Evolutionary conservation across 2,329 filamentous ascomycete species (phyloP).

Genomic region (Septoria petroselini): DNA sequence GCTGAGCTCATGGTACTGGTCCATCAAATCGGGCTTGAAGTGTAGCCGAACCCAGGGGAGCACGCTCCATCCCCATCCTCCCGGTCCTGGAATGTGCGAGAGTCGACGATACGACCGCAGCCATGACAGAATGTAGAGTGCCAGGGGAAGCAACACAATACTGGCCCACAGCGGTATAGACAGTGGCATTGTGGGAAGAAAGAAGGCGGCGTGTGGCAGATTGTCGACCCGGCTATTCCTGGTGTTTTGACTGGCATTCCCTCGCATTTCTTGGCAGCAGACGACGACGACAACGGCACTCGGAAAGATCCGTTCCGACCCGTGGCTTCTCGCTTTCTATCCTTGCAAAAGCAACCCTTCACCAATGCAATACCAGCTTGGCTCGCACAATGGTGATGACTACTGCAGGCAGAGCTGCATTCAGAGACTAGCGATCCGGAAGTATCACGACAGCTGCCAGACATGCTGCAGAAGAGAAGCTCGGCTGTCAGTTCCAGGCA

Average conservation of each 20-base stretch:
- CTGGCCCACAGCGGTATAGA: not conserved
- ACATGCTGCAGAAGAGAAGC: not conserved
- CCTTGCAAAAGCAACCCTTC: too few relatives aligned
- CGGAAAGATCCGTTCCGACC: not conserved
- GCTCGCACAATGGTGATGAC: too few relatives aligned
- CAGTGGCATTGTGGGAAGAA: not conserved
- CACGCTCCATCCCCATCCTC: conserved; percentile 5
- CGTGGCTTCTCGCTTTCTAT: not conserved
- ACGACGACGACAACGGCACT: not conserved
- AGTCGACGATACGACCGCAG: conserved; percentile 5
- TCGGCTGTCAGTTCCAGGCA: not conserved
- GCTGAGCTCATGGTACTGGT: conserved; percentile 7
- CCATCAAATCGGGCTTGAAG: conserved; percentile 1
- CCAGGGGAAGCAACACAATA: not conserved
- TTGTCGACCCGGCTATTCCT: not conserved
- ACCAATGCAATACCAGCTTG: too few relatives aligned
- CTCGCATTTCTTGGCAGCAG: not conserved
- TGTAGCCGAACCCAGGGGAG: conserved; percentile 7
- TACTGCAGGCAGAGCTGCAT: not conserved
- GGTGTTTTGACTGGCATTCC: not conserved
- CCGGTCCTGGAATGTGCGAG: conserved; percentile 12
- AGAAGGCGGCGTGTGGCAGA: not conserved
- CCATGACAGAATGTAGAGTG: not conserved
- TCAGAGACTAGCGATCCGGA: not conserved
- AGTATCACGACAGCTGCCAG: not conserved